phyloP scores from a whole-genome alignment of 306 rosid species.

The Vicia villosa region DNA sequence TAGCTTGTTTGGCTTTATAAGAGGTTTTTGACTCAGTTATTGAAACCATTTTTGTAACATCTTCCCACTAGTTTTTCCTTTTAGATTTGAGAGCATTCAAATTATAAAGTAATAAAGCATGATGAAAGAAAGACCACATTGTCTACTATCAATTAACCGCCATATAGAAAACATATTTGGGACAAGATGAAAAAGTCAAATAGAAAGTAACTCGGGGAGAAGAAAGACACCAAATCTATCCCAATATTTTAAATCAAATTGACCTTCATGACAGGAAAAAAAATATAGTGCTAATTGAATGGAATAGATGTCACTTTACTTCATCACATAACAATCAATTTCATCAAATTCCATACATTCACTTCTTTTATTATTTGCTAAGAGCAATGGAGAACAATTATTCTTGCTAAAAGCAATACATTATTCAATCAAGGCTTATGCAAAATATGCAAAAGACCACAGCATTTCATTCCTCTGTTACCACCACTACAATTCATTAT shows the following conservation, averaged over 20 bases:
- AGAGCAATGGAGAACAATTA: conserved; percentile 19
- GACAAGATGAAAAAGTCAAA: not conserved
- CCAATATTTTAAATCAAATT: too few relatives aligned
- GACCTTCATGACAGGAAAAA: too few relatives aligned
- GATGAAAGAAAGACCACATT: not conserved
- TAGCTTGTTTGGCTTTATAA: not conserved
- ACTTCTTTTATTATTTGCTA: too few relatives aligned
- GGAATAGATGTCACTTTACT: too few relatives aligned
- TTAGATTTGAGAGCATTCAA: not conserved
- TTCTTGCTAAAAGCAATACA: conserved; percentile 5
- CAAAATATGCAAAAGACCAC: conserved; percentile 7
- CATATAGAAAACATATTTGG: not conserved
- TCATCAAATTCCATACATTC: too few relatives aligned
- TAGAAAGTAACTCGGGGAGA: not conserved
- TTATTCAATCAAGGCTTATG: conserved; percentile 15
- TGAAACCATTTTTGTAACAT: not conserved
- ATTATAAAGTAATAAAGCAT: not conserved
- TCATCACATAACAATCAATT: too few relatives aligned
- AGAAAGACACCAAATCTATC: not conserved
- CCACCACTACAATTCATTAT: conserved; percentile 35
- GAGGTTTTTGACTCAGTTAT: not conserved
- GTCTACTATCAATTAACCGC: not conserved
- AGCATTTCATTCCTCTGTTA: conserved; percentile 6
- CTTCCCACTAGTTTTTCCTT: not conserved
- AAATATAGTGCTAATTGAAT: too few relatives aligned